These are phyloP conservation scores for Dryas integrifolia DNA, from an alignment of 331 rosid genomes.

Conservation along the genomic window DNA sequence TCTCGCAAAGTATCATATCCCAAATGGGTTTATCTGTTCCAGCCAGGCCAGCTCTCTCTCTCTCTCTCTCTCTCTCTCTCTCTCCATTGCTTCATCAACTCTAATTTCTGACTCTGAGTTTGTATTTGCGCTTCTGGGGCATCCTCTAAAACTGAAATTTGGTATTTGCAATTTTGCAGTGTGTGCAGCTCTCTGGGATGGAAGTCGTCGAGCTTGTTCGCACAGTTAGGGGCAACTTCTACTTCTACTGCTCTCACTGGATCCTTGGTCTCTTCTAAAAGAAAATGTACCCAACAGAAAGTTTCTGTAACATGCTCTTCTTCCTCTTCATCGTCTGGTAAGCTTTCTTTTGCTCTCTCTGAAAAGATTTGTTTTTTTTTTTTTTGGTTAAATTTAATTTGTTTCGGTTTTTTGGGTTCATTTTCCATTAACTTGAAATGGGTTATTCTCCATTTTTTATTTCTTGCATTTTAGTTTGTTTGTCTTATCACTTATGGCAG, in stretches of 20 bases:
- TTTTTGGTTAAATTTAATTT: background rate
- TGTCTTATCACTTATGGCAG: background rate
- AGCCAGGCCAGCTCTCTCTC: constrained; percentile 12
- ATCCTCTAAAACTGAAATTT: background rate
- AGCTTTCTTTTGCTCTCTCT: background rate
- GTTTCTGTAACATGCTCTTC: constrained; percentile 58
- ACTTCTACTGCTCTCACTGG: constrained; percentile 25
- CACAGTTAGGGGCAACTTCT: constrained; percentile 28
- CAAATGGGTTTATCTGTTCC: constrained; percentile 23
- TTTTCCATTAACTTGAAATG: background rate
- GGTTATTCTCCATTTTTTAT: background rate
- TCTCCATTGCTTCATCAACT: constrained; percentile 1
- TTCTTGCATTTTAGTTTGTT: background rate
- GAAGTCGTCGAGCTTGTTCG: constrained; percentile 56
- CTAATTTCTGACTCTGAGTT: background rate
- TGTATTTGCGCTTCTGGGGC: background rate
- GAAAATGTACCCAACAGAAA: constrained; percentile 21
- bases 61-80: constrained; percentile 9
- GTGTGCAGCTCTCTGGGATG: constrained; percentile 49
- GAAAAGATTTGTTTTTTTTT: background rate
- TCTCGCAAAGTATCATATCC: background rate
- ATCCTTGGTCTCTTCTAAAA: constrained; percentile 31
- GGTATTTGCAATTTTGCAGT: constrained; percentile 43
- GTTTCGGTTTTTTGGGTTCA: background rate
- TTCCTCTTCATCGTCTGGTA: constrained; percentile 62